Conservation (phyloP, 2,329 filamentous ascomycete species). For the Hypoxylon sp. region DNA sequence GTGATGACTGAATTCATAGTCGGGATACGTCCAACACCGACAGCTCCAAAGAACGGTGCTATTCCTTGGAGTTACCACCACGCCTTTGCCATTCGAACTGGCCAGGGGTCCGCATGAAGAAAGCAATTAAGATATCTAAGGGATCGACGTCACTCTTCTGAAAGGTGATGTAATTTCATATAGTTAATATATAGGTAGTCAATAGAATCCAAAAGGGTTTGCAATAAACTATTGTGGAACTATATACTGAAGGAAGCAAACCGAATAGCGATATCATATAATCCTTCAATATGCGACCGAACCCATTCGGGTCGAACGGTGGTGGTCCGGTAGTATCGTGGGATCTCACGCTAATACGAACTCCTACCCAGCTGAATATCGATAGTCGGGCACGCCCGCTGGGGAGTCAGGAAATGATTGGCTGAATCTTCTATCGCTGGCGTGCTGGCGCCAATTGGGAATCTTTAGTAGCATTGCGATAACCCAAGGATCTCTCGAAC, state of each 20-base stretch:
- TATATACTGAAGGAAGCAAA: not conserved
- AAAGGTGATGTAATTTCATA: not conserved
- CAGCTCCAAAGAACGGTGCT: too few species aligned
- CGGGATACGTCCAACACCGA: too few species aligned
- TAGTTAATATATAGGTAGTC: too few species aligned
- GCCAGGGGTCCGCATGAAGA: too few species aligned
- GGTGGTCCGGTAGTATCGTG: not conserved
- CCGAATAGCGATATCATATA: not conserved
- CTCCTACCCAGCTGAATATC: constrained; percentile 4
- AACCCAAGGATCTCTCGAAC: not conserved
- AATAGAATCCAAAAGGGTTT: not conserved
- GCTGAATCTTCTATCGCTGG: not conserved
- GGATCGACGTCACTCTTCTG: not conserved
- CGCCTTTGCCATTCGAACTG: too few species aligned
- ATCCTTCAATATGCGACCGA: not conserved
- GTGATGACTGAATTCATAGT: too few species aligned
- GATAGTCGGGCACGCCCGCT: constrained; percentile 14
- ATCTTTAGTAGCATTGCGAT: not conserved
- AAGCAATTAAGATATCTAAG: too few species aligned
- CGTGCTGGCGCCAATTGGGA: constrained; percentile 5
- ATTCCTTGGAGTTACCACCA: too few species aligned
- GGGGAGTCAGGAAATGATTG: constrained; percentile 16
- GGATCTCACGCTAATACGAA: constrained; percentile 9
- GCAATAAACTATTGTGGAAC: not conserved
- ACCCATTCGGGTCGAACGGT: not conserved